These are phyloP conservation scores for Cantharellus cinnabarinus DNA, from an alignment of 768 basidiomycete species.

Conservation along the genomic window DNA sequence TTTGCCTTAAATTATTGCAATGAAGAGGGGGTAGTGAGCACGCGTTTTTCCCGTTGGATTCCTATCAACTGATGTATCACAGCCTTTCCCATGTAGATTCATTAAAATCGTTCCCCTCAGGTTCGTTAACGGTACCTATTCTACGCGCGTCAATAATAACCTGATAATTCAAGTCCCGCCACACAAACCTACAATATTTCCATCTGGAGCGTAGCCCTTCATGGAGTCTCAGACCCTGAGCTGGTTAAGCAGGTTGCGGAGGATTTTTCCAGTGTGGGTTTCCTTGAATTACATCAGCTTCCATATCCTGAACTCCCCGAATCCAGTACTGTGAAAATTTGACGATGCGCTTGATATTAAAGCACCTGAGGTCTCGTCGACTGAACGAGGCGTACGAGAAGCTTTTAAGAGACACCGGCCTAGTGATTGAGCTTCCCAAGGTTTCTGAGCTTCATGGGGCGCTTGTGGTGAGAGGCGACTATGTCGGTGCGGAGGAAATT, in stretches of 20 bases:
- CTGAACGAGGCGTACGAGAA: slow-evolving; percentile 43
- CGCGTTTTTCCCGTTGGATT: not conserved
- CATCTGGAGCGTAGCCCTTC: slow-evolving; percentile 51
- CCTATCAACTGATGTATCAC: not conserved
- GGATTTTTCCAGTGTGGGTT: slow-evolving; percentile 42
- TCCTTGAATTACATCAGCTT: not conserved
- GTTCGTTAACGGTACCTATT: slow-evolving; percentile 11
- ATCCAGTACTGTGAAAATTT: slow-evolving; percentile 43
- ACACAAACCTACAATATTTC: slow-evolving; percentile 56
- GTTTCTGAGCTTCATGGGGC: slow-evolving; percentile 41
- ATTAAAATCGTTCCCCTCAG: slow-evolving; percentile 58
- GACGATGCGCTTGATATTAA: slow-evolving; percentile 46
- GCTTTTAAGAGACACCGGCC: slow-evolving; percentile 32
- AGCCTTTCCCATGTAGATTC: slow-evolving; percentile 37
- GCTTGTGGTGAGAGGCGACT: slow-evolving; percentile 48
- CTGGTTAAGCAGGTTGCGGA: slow-evolving; percentile 31
- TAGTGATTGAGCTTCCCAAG: slow-evolving; percentile 49
- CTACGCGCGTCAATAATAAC: not conserved
- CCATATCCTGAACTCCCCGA: not conserved
- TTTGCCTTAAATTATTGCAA: slow-evolving; percentile 40
- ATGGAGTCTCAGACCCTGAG: slow-evolving; percentile 33
- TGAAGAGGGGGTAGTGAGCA: slow-evolving; percentile 20
- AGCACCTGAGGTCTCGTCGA: slow-evolving; percentile 58
- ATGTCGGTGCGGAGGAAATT: slow-evolving; percentile 34
- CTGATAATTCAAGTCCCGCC: slow-evolving; percentile 32